These are phyloP conservation scores for Fagopyrum esculentum DNA, from an alignment of 148 eudicot genomes.

Conservation along the genomic window DNA sequence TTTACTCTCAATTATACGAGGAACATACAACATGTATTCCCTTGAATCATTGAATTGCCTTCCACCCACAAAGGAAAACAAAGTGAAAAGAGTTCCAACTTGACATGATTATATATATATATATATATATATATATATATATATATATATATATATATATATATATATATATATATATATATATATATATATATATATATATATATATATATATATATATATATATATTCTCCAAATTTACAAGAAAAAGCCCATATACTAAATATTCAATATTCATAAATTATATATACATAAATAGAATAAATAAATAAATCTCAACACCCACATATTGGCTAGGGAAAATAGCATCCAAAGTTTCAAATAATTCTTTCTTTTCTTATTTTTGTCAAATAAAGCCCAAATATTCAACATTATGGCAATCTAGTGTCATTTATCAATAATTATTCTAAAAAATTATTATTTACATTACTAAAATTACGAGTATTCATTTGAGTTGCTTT, in stretches of 20 bases:
- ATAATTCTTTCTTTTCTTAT: not conserved
- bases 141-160: constrained; percentile 3
- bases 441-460: no score
- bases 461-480: no score
- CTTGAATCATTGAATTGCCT: constrained; percentile 1
- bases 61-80: not conserved
- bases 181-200: constrained; percentile 3
- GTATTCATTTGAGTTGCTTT: no score
- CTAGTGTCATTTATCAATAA: no score
- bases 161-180: constrained; percentile 3
- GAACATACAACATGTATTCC: not conserved
- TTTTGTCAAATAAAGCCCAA: not conserved
- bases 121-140: constrained; percentile 3
- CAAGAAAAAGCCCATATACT: not conserved
- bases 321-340: not conserved
- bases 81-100: not conserved
- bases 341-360: not conserved
- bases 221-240: not conserved
- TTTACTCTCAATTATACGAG: constrained; percentile 1
- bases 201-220: constrained; percentile 3
- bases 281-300: not conserved
- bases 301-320: not conserved
- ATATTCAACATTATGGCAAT: no score
- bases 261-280: not conserved
- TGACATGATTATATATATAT: not conserved